Base-by-base conservation (phyloP, 345 rosid genomes). In the Litchi chinensis region DNA sequence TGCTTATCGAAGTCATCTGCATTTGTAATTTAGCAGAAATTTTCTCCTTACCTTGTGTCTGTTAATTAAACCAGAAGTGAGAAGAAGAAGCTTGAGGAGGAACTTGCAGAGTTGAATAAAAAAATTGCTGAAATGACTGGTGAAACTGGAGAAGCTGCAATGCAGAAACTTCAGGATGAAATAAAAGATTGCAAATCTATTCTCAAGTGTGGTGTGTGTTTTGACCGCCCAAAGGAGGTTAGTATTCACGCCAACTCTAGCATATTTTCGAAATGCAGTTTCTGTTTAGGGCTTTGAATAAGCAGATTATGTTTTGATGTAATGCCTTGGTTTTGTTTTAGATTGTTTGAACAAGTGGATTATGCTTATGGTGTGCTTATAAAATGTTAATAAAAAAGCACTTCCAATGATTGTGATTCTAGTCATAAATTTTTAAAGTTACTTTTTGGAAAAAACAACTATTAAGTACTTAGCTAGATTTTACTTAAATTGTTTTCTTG, bases 221-320 rank as follows among this genome's bases (percentile, higher is more conserved):
- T 88, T 41, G 99, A 94, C 87, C 89, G 98, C 78, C 95, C 98
- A 57, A 96, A 96, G 83, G 98, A 95, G 97, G 98, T 90, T 81
- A 80, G 77, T 72, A 19, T 46, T 52, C 39, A 41, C 6, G 32
- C 65, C 22, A 22, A 22, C 18, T 56, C 18, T 12, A 28, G 22
- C 43, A 63, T 70, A 48, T 68, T 44, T 10, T 22, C 15, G 57
- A 0, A 22, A 0, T 41, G 6, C 56, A 19, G 8, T 13, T 46
- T 71, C n/a, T 21, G 11, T 22, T 8, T 22, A 46, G 18, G 6
- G 10, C 37, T 26, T 19, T 21, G 24, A 76, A 76, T 65, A 46
- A 50, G 59, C 19, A 11, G 43, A 24, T 63, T 52, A 65, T 41
- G 13, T 19, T 60, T 60, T 60, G 5, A 19, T 54, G 10, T 10